Evolutionary conservation across 2,329 filamentous ascomycete species (phyloP).

Genomic region (Colletotrichum sp.): DNA sequence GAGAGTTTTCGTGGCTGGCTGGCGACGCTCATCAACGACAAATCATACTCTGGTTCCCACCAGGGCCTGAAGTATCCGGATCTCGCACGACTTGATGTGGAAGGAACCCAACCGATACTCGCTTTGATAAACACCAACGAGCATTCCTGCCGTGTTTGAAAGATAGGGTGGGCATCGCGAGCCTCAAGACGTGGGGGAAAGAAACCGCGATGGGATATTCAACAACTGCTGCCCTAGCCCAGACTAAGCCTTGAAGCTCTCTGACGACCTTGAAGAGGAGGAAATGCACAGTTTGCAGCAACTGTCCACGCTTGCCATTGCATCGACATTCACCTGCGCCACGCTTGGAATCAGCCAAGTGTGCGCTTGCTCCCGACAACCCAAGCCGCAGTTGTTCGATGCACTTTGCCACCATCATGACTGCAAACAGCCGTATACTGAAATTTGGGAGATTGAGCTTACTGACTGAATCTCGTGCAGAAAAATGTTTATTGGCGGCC

Average conservation of each 20-base stretch:
- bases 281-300: neutral
- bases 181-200: neutral
- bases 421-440: neutral
- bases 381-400: neutral
- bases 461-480: slow-evolving; percentile 51
- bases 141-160: neutral
- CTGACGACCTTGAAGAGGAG: neutral
- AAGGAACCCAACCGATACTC: neutral
- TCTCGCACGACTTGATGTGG: slow-evolving; percentile 2
- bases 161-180: neutral
- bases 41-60: neutral
- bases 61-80: neutral
- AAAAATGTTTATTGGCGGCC: slow-evolving; percentile 99
- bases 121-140: neutral
- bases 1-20: slow-evolving; percentile 31
- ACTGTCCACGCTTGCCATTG: neutral
- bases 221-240: neutral
- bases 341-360: neutral
- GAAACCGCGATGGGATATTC: neutral
- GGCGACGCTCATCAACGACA: slow-evolving; percentile 15
- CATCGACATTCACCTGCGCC: neutral
- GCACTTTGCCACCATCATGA: neutral
- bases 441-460: neutral
- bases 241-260: neutral
- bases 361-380: neutral